Evolutionary conservation across 768 basidiomycete genomes (phyloP), one percentile per base, ranked within the genome.

Genomic region (Ramaria rubella): DNA sequence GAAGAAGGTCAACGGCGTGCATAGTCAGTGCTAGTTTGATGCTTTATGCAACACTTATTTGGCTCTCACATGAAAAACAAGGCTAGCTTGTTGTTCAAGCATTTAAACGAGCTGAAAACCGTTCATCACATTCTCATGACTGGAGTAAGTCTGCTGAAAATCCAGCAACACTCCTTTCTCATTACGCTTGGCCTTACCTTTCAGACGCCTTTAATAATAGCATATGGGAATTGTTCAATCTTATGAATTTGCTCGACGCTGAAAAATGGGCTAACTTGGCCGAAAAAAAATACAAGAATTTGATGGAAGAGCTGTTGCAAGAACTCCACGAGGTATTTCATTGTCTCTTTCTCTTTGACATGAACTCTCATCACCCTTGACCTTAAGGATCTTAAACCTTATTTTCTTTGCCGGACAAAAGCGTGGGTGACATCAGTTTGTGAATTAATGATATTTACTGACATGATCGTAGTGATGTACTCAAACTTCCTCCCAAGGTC

Each of bases 141-240:
- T 45, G 91, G 93, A 49, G 86, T 86, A 67, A 65, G 80, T 66
- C 8, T 29, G 36, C 26, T 7, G 24, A 52, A 60, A 48, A 26
- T 55, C 8, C 29, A 17, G 24, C 33, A 36, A 12, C 49, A 2
- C 73, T 76, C 46, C 46, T 12, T 19, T 9, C 17, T 7, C 33
- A 23, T 17, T 46, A 23, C 36, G 17, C 5, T 43, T 5, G 27
- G 30, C 19, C 62, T 70, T 78, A n/a, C 12, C 12, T 42, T 15
- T n/a, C 58, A 92, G 80, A 98, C 96, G 0, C 95, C 95, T 0
- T 98, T 57, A 98, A 98, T 70, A 98, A 98, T 74, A 98, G 96
- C 66, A 87, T 99, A 23, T 80, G 91, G 46, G 96, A 99, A 70
- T 71, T 99, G 24, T 95, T 98, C 76, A 98, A 94, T 68, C 77